Conservation (phyloP, 2,329 filamentous ascomycete genomes). For the Aspergillus sp. region DNA sequence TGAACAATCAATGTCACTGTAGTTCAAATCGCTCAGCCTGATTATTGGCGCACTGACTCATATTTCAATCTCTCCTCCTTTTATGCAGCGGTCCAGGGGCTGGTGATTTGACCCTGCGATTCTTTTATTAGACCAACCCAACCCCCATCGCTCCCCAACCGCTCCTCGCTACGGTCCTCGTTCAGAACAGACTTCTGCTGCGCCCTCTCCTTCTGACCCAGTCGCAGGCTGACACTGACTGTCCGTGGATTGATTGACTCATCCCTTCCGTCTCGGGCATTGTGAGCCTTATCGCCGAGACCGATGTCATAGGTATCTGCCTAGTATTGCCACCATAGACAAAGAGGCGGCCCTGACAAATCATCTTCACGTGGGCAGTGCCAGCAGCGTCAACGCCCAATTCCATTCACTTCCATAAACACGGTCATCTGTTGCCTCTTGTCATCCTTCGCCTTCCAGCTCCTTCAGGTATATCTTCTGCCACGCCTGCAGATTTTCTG, state of each 20-base stretch:
- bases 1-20: slow-evolving; percentile 13
- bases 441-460: not conserved
- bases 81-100: slow-evolving; percentile 2
- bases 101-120: not conserved
- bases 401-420: slow-evolving; percentile 24
- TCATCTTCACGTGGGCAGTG: slow-evolving; percentile 23
- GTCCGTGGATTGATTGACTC: too few species aligned
- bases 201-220: too few species aligned
- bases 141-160: too few species aligned
- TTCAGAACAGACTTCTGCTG: not conserved
- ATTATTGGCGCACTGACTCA: slow-evolving; percentile 23
- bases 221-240: too few species aligned
- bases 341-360: slow-evolving; percentile 24
- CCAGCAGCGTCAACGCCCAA: slow-evolving; percentile 13
- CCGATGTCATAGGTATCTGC: slow-evolving; percentile 12
- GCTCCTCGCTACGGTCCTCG: too few species aligned
- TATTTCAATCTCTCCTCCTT: slow-evolving; percentile 10
- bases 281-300: slow-evolving; percentile 22
- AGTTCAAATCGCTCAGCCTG: slow-evolving; percentile 13
- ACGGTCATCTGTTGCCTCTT: slow-evolving; percentile 5
- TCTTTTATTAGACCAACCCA: not conserved
- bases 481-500: not conserved
- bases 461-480: not conserved
- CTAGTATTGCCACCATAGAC: slow-evolving; percentile 21
- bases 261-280: slow-evolving; percentile 3